phyloP scores from a whole-genome alignment of 176 grass and related monocot genomes.

The Triticum urartu region DNA sequence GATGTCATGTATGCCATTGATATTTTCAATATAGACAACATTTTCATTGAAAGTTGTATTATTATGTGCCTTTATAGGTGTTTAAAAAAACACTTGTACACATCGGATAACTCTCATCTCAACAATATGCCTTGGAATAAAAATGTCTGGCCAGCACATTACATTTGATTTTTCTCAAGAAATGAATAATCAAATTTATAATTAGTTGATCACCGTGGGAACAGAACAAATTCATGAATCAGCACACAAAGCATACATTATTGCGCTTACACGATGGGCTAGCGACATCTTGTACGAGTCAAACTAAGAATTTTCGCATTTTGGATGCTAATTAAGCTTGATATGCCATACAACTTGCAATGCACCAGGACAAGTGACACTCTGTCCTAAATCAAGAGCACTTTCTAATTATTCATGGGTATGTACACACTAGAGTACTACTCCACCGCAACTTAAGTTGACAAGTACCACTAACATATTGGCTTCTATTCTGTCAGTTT shows the following conservation, averaged over 20 bases:
- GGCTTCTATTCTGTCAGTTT: neutral
- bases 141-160: neutral
- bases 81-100: no score
- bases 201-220: neutral
- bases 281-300: neutral
- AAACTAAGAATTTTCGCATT: neutral
- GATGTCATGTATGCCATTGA: neutral
- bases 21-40: neutral
- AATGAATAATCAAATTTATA: neutral
- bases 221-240: slow-evolving; percentile 15
- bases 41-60: neutral
- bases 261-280: neutral
- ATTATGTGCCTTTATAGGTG: no score
- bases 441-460: neutral
- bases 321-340: neutral
- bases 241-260: slow-evolving; percentile 1
- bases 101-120: no score
- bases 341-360: slow-evolving; percentile 31
- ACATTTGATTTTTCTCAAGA: neutral
- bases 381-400: slow-evolving; percentile 24
- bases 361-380: slow-evolving; percentile 30
- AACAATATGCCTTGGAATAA: neutral
- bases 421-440: neutral
- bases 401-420: slow-evolving; percentile 14
- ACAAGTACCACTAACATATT: neutral